A percentile compares a stretch with the other conserved stretches of the same genome.
Evolutionary conservation across 441 rosid species (phyloP).

Genomic region (Pelargonium citronellum): DNA sequence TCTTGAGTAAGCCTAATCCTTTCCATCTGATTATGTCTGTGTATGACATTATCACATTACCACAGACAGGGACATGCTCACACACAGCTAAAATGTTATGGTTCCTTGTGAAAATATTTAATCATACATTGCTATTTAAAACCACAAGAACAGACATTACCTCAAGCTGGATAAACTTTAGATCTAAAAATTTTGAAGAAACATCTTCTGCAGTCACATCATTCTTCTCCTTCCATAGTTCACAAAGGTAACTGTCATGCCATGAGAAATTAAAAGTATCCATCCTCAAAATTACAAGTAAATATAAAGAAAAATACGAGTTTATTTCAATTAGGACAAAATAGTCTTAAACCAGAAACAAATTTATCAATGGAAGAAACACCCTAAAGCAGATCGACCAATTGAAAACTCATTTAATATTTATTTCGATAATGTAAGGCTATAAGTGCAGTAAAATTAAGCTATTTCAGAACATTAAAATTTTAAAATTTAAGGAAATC

Average conservation of each 20-base stretch:
- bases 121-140: neutral
- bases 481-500: neutral
- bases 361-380: neutral
- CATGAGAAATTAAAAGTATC: slow-evolving; percentile 17
- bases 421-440: neutral
- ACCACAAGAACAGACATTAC: slow-evolving; percentile 30
- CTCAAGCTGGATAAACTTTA: slow-evolving; percentile 56
- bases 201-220: slow-evolving; percentile 29
- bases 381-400: neutral
- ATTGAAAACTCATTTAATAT: neutral
- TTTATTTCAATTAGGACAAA: neutral
- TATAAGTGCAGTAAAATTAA: no score
- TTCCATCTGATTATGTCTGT: neutral
- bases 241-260: slow-evolving; percentile 55
- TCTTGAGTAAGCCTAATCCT: neutral
- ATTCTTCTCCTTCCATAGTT: slow-evolving; percentile 74
- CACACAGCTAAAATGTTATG: neutral
- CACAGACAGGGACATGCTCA: neutral
- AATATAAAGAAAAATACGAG: neutral
- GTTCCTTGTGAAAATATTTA: neutral
- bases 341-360: neutral
- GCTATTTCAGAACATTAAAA: no score
- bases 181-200: slow-evolving; percentile 35
- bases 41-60: neutral
- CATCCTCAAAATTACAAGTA: neutral